These are phyloP conservation scores for Chytriomyces sp. DNA, from an alignment of 192 early-diverging fungal genomes.

Conservation along the genomic window DNA sequence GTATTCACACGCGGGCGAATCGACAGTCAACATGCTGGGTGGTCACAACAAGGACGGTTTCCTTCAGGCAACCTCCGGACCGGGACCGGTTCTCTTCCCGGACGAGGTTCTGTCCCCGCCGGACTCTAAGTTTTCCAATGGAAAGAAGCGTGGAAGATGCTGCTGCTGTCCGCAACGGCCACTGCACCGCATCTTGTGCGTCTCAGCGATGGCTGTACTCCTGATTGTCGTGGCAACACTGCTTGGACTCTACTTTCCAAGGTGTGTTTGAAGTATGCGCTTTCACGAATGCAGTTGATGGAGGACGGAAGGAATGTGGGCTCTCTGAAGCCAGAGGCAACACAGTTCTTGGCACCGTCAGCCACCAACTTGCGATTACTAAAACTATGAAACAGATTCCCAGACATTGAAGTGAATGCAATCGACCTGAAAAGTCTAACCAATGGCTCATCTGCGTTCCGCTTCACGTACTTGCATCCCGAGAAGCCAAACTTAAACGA, in stretches of 20 bases:
- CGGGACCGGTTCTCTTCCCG: too few relatives aligned
- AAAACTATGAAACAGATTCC: slow-evolving; percentile 3
- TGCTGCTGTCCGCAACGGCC: slow-evolving; percentile 6
- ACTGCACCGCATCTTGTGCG: background rate
- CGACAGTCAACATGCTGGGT: too few relatives aligned
- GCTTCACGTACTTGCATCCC: slow-evolving; percentile 7
- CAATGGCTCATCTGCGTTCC: slow-evolving; percentile 13
- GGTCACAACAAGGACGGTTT: too few relatives aligned
- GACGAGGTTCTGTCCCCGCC: too few relatives aligned
- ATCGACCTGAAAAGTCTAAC: slow-evolving; percentile 20
- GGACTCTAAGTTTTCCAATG: too few relatives aligned
- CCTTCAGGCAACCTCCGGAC: too few relatives aligned
- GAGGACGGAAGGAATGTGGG: too few relatives aligned
- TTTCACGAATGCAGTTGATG: slow-evolving; percentile 4
- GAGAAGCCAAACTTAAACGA: slow-evolving; percentile 22
- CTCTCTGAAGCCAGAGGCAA: too few relatives aligned
- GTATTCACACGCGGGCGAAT: too few relatives aligned
- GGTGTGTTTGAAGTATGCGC: background rate
- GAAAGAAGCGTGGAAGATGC: too few relatives aligned
- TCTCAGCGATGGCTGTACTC: background rate
- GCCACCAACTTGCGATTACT: background rate
- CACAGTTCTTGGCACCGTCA: too few relatives aligned
- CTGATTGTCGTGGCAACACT: slow-evolving; percentile 14
- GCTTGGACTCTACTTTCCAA: slow-evolving; percentile 1
- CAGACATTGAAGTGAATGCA: slow-evolving; percentile 19